phyloP scores from a whole-genome alignment of 352 stramenopile genomes.

The Aphanomyces stellatus region DNA sequence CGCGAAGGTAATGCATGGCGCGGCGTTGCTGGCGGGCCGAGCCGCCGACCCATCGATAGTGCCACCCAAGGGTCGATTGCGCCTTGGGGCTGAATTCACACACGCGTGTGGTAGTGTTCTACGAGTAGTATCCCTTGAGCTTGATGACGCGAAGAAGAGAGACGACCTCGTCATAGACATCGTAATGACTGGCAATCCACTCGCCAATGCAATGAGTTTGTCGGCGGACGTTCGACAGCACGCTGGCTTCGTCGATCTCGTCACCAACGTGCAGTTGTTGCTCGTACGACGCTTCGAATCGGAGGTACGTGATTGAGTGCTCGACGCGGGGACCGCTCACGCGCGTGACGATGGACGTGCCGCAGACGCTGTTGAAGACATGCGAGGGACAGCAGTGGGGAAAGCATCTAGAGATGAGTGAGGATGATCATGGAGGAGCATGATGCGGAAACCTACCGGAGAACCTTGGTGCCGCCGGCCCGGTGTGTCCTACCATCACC shows the following conservation, averaged over 20 bases:
- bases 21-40: slow-evolving; percentile 15
- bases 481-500: slow-evolving; percentile 11
- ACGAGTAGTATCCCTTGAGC: not conserved
- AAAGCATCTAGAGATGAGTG: slow-evolving; percentile 10
- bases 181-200: slow-evolving; percentile 18
- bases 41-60: slow-evolving; percentile 17
- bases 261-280: slow-evolving; percentile 2
- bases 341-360: slow-evolving; percentile 9
- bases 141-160: not conserved
- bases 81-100: slow-evolving; percentile 16
- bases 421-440: not conserved
- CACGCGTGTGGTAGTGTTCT: slow-evolving; percentile 2
- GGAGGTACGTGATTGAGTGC: slow-evolving; percentile 15
- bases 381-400: slow-evolving; percentile 16
- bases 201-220: slow-evolving; percentile 12
- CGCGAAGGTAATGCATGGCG: slow-evolving; percentile 11
- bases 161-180: slow-evolving; percentile 12
- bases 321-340: not conserved
- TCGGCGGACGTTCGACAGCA: slow-evolving; percentile 8
- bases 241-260: slow-evolving; percentile 2
- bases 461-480: slow-evolving; percentile 17
- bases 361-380: slow-evolving; percentile 18
- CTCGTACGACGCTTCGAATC: slow-evolving; percentile 19
- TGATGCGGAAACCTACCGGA: slow-evolving; percentile 9
- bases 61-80: slow-evolving; percentile 10